Percentiles rank a stretch among this genome's conserved stretches.
Conservation (phyloP, 2,329 filamentous ascomycete genomes). For the Didymellaceae sp. region DNA sequence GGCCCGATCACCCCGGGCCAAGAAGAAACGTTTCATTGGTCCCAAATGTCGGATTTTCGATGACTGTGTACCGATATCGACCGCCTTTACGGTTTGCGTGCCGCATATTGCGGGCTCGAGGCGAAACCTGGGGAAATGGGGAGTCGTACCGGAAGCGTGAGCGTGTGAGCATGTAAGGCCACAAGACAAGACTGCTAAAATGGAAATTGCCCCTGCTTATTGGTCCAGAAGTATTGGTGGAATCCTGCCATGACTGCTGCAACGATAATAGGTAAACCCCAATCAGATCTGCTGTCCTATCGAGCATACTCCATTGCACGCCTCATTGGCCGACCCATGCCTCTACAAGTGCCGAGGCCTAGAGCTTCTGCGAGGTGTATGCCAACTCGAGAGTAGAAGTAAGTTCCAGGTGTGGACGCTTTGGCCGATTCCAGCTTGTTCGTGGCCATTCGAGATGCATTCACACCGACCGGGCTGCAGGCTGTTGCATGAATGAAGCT, state of each 20-base stretch:
- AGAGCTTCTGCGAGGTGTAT: too few species aligned
- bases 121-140: conserved; percentile 18
- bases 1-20: conserved; percentile 31
- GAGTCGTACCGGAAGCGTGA: conserved; percentile 21
- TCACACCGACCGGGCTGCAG: too few species aligned
- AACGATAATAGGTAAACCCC: conserved; percentile 1
- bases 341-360: too few species aligned
- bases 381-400: too few species aligned
- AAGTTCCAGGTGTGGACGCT: too few species aligned
- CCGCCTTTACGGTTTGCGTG: conserved; percentile 17
- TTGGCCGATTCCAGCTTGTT: too few species aligned
- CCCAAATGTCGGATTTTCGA: conserved; percentile 5
- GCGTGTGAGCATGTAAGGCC: conserved; percentile 16
- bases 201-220: too few species aligned
- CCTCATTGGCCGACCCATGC: conserved; percentile 5
- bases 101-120: conserved; percentile 24
- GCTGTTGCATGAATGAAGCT: too few species aligned
- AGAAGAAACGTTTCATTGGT: conserved; percentile 19
- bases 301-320: not conserved
- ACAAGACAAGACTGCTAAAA: conserved; percentile 11
- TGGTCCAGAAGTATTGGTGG: conserved; percentile 3
- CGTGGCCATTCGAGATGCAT: too few species aligned
- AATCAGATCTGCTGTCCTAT: conserved; percentile 2
- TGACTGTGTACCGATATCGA: conserved; percentile 17
- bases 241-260: not conserved